Evolutionary conservation across 257 asterid species (phyloP).

Genomic region (Forsythia viridissima): DNA sequence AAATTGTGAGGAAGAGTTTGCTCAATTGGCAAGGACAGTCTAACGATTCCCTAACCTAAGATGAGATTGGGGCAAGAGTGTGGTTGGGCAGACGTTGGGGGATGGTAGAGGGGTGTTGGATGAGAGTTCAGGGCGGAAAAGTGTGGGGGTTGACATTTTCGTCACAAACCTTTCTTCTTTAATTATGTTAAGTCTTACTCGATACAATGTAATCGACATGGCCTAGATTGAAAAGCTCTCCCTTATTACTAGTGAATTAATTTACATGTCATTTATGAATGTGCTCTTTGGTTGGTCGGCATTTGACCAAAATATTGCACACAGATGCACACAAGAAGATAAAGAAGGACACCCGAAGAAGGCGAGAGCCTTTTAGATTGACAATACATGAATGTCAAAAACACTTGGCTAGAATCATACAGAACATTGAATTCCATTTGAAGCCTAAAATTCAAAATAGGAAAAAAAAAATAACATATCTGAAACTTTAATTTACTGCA

Average conservation of each 20-base stretch:
- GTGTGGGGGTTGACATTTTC: neutral
- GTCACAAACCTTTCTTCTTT: neutral
- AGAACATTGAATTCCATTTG: neutral
- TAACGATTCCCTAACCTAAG: neutral
- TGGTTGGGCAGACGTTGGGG: neutral
- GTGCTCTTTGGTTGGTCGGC: neutral
- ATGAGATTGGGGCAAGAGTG: neutral
- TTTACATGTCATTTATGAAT: neutral
- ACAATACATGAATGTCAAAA: conserved; percentile 26
- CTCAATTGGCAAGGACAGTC: neutral
- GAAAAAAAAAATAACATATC: neutral
- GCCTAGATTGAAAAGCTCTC: neutral
- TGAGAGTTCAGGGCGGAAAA: neutral
- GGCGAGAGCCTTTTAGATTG: conserved; percentile 14
- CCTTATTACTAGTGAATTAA: neutral
- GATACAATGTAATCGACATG: neutral
- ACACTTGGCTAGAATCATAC: conserved; percentile 29
- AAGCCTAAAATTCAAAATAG: neutral
- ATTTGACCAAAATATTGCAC: neutral
- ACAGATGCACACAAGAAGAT: neutral
- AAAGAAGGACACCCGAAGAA: neutral
- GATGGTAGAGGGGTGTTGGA: neutral
- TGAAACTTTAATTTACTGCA: conserved; percentile 21
- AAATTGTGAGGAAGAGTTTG: neutral
- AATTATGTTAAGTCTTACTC: neutral